phyloP scores from a whole-genome alignment of 495 filamentous ascomycete genomes.

The Niebla homalea region DNA sequence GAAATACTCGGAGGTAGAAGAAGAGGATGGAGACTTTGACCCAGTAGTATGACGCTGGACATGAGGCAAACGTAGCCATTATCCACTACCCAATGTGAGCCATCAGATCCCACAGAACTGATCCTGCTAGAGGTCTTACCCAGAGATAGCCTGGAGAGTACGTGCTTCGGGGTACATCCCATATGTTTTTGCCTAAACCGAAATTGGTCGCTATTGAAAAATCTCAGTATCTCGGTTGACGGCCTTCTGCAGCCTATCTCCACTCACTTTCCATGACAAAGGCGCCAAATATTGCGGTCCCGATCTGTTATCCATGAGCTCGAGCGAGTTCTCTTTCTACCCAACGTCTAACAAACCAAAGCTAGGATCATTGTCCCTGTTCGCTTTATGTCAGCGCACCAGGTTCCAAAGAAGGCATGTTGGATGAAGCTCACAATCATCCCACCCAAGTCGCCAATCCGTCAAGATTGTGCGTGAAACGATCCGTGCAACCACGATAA shows the following conservation, averaged over 20 bases:
- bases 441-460: conserved; percentile 9
- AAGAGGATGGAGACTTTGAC: conserved; percentile 11
- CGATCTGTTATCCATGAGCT: not conserved
- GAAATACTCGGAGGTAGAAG: conserved; percentile 10
- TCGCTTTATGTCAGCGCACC: not conserved
- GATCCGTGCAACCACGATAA: conserved; percentile 5
- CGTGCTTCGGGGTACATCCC: conserved; percentile 1
- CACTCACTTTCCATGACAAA: conserved; percentile 10
- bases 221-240: not conserved
- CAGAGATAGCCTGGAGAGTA: conserved; percentile 6
- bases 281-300: conserved; percentile 4
- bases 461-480: conserved; percentile 9
- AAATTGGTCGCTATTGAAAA: conserved; percentile 4
- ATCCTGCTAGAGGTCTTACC: not conserved
- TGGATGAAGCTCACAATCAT: conserved; percentile 1
- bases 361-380: conserved; percentile 7
- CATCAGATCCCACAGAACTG: not conserved
- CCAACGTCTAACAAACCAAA: not conserved
- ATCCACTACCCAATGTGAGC: conserved; percentile 5
- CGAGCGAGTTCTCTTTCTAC: not conserved
- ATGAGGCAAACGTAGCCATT: conserved; percentile 10
- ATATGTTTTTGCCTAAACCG: conserved; percentile 9
- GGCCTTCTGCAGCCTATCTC: not conserved
- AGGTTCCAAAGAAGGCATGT: not conserved
- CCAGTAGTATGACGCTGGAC: conserved; percentile 10